These are phyloP conservation scores for Fusarium multiceps DNA, from an alignment of 2,329 filamentous ascomycete species.

Conservation along the genomic window DNA sequence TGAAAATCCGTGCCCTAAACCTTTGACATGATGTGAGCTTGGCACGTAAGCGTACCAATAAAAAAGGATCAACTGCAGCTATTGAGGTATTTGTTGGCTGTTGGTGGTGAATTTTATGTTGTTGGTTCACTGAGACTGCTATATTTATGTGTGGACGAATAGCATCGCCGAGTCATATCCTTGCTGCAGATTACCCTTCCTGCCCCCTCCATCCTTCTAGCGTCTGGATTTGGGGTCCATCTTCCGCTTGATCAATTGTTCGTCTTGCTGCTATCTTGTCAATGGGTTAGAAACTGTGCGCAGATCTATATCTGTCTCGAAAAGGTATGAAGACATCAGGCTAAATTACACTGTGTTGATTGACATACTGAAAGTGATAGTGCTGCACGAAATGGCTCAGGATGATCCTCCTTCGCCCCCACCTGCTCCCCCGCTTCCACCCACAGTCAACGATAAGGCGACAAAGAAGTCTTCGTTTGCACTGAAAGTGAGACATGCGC, in stretches of 20 bases:
- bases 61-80: accelerated
- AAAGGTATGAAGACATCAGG: background rate
- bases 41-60: background rate
- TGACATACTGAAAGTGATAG: too few relatives aligned
- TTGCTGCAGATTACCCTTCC: background rate
- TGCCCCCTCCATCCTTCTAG: background rate
- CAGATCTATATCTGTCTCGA: too few relatives aligned
- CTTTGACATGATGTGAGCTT: background rate
- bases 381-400: too few relatives aligned
- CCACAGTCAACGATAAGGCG: accelerated
- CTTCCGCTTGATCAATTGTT: too few relatives aligned
- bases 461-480: background rate
- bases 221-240: background rate
- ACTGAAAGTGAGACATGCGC: background rate
- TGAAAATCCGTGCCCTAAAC: accelerated
- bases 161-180: accelerated
- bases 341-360: background rate
- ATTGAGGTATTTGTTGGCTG: background rate
- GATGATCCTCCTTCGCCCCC: background rate
- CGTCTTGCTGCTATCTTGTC: too few relatives aligned
- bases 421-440: background rate
- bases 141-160: background rate
- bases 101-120: background rate
- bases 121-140: background rate
- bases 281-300: too few relatives aligned